Evolutionary conservation across 1,284 basidiomycete genomes (phyloP), one percentile per base, ranked within the genome.

Genomic region (Volvariella volvacea): DNA sequence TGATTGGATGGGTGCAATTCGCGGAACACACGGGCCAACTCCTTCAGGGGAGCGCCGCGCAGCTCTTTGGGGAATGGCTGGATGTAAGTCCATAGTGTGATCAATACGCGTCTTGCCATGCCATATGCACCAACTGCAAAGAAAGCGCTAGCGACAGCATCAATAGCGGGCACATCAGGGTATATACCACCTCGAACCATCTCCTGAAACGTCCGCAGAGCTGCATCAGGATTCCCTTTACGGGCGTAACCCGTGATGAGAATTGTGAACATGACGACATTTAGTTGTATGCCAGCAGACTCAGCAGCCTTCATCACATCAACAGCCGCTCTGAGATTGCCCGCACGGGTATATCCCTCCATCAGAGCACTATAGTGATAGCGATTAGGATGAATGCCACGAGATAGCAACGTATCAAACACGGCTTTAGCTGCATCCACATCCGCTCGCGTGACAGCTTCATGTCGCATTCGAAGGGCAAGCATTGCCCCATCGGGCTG

Each of bases 281-380:
- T 77, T 14, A 77, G 73, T 31, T 63, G 60, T 41, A 81, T 58
- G 14, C 78, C 78, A 3, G 69, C 64, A 34, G 63, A 57, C 36
- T 59, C 54, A 22, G 80, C 78, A 14, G 71, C 59, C 44, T 59
- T 61, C 65, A 89, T 69, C 39, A 79, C 61, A 39, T 67, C 66
- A 47, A 67, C 58, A 17, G 83, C 82, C 15, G 64, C 65, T 7
- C 60, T 53, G 48, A 83, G 63, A 55, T 87, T 68, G 16, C 81
- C 83, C 1, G 60, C 59, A 2, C 61, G 65, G 12, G 68, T 62
- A 49, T 79, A 79, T 22, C 83, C 83, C 55, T 85, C 78, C 72
- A 89, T 80, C 41, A 89, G 62, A 37, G 81, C 78, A 34, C 69
- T 66, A 52, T 77, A 84, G 59, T 89, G 86, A 55, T 85, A 76